Evolutionary conservation across 2,329 filamentous ascomycete genomes (phyloP), one percentile per base, ranked within the genome.

Genomic region (Teratosphaeria viscida): DNA sequence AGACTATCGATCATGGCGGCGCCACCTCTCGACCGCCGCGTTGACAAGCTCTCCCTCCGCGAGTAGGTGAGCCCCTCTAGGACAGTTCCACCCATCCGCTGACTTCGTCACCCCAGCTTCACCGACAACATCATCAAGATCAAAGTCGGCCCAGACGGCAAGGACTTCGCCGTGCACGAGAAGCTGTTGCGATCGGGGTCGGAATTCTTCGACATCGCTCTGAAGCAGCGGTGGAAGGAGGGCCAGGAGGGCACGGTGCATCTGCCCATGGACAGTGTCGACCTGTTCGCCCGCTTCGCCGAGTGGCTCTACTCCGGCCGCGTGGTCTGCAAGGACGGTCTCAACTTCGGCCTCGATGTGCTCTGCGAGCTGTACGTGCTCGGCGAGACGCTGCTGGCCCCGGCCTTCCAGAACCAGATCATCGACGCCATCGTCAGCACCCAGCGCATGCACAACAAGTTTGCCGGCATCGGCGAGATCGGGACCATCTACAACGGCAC

Each of bases 181-280:
- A 47, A 14, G 10, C 19, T 61, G 5, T 16, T 26, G 1, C 35
- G 37, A 5, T 16, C 56, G 16, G 43, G 27, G n/a, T 63, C 64
- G 2, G n/a, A 49, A 7, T 63, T 60, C 57, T 65, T 64, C 59
- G 27, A 60, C 6, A 57, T 59, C 2, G 63, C 63, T 10, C 23
- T 65, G 16, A 55, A 52, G 6, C 27, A 47, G 0, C 29, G 52
- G 7, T 67, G 64, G 59, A 60, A 59, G n/a, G 64, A 65, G 47
- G 56, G 47, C 3, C 12, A 57, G 23, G 23, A 23, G 23, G 23
- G 23, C 23, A 23, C 23, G 23, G 23, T 23, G 23, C 23, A 23
- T 23, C 23, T 23, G 23, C 23, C 23, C 23, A 23, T 23, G 23
- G 23, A 23, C 23, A 1, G 23, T 7, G n/a, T 35, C 2, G 39